Base-by-base conservation (phyloP, 371 early-diverging fungal genomes). In the Choanephora cucurbitarum region DNA sequence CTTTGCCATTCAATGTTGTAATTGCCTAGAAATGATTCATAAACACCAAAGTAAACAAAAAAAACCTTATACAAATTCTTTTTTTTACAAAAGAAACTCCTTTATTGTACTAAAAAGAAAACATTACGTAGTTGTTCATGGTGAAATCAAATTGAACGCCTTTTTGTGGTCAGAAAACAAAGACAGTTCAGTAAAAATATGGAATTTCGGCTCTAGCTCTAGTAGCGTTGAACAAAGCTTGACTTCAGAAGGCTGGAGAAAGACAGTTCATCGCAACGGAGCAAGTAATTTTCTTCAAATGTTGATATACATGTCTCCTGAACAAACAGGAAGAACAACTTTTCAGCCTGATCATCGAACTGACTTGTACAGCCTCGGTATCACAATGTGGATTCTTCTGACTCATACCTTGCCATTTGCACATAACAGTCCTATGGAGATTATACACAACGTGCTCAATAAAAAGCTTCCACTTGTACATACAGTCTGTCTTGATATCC, bases 301-400 rank as follows among this genome's bases (percentile, higher is more conserved):
- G 70, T 49, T 77, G 10, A 67, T 60, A 15, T 74, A 70, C 50
- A 67, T 82, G 73, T 78, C 81, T 7, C 82, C 84, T 5, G 83
- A 84, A 34, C 85, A 84, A 55, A 84, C 82, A 0, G 82, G 82
- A 23, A 67, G 82, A 43, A 82, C 84, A 14, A 76, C 81, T 43
- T 81, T 80, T 33, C 80, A 79, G 46, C 80, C 81, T 22, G 84
- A 84, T 55, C 79, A 82, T 59, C 67, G 84, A 21, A 84, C 84
- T 14, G 84, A 84, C 55, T 74, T 84, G 6, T 84, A 84, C 58
- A 80, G 77, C 23, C 61, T 84, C 14, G 84, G 84, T 4, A 77
- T 78, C 24, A 78, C 80, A 0, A 69, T 84, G 24, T 84, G 72
- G 46, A 67, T 80, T 31, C 42, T 78, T 10, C 53, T 84, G 40